Base-by-base conservation (phyloP, 2,329 filamentous ascomycete genomes). In the Claviceps citrina region DNA sequence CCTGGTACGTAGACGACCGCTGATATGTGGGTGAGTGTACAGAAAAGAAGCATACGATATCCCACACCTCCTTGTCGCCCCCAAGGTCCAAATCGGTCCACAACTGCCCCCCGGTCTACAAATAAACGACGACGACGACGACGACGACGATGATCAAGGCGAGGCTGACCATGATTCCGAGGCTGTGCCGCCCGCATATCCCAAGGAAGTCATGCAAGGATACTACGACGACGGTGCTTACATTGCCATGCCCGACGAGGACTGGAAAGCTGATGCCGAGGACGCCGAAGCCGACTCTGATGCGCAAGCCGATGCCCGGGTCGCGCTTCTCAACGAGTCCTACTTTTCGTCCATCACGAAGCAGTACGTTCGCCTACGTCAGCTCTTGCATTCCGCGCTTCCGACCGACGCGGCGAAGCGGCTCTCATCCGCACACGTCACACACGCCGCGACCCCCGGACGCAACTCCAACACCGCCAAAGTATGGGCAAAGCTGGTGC, bases 141-240 rank as follows among this genome's bases (percentile, higher is more conserved):
- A 55, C 20, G 53, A 62, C 39, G 51, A 58, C 22, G 52, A 55
- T 8, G 52, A 55, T 8, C 13, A 47, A 7, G 54, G 59, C 8
- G 50, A 55, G n/a, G 20, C 47, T 13, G 39, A 56, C 3, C 64
- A 69, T 43, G 56, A 59, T 38, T 5, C 6, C 22, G n/a, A 27
- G 4, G 15, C 24, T 16, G 19, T 26, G 12, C 20, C 27, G 13
- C 55, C 53, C 25, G 64, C 71, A 31, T 76, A 76, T 50, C 52
- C 64, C 7, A 54, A 64, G 16, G 67, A 69, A 39, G 73, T 80
- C 50, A 62, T 66, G 18, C 61, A 71, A 41, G 81, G 80, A 9
- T 78, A 75, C 52, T 91, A 84, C 55, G 65, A 76, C 13, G 83
- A 93, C 49, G 86, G 85, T 36, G 81, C 84, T 28, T 94, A 85